Evolutionary conservation across 2,329 filamentous ascomycete genomes (phyloP).

Genomic region (Myriosclerotinia duriaeana): DNA sequence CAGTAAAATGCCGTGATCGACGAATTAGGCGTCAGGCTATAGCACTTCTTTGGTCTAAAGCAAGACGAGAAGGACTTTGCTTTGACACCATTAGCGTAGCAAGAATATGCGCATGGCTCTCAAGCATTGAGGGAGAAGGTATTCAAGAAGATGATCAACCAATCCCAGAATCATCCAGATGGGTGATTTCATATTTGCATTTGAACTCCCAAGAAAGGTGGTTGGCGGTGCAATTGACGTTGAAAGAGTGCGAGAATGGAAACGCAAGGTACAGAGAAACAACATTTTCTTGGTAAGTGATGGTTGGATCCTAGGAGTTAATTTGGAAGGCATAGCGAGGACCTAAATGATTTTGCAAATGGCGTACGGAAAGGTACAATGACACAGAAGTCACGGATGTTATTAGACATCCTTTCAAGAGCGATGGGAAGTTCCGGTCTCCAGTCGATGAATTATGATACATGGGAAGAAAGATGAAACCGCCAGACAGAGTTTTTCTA

Average conservation of each 20-base stretch:
- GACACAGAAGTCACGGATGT: constrained; percentile 4
- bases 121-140: constrained; percentile 39
- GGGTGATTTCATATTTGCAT: constrained; percentile 38
- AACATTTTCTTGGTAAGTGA: constrained; percentile 39
- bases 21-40: constrained; percentile 38
- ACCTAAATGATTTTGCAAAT: background rate
- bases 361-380: constrained; percentile 13
- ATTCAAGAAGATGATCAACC: constrained; percentile 34
- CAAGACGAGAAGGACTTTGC: constrained; percentile 39
- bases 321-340: constrained; percentile 7
- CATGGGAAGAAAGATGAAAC: background rate
- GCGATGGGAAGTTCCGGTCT: background rate
- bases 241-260: constrained; percentile 33
- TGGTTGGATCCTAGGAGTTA: constrained; percentile 5
- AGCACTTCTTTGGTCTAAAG: constrained; percentile 38
- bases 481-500: background rate
- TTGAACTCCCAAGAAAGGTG: constrained; percentile 39
- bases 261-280: constrained; percentile 37
- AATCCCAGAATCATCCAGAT: constrained; percentile 36
- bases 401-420: background rate
- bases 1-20: constrained; percentile 39
- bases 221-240: constrained; percentile 39
- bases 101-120: constrained; percentile 39
- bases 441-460: background rate
- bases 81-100: constrained; percentile 40